Evolutionary conservation across 495 filamentous ascomycete genomes (phyloP).

Genomic region (Podospora didyma): DNA sequence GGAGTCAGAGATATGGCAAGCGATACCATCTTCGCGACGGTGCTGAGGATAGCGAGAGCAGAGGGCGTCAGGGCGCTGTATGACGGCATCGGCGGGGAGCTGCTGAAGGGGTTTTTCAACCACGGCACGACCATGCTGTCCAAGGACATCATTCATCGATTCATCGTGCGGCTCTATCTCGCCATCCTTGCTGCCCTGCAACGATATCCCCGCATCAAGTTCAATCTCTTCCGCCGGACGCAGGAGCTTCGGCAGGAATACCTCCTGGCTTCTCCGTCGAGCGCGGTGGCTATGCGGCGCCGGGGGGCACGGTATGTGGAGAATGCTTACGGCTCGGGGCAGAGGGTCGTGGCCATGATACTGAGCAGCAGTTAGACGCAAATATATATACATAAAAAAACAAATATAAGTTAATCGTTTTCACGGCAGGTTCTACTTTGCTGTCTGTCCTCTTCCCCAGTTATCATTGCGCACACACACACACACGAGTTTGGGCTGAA

Average conservation of each 20-base stretch:
- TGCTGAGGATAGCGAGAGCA: conserved; percentile 56
- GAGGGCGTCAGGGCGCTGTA: conserved; percentile 74
- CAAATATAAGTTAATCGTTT: too few relatives aligned
- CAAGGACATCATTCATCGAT: conserved; percentile 75
- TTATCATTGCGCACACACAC: too few relatives aligned
- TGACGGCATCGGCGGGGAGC: conserved; percentile 69
- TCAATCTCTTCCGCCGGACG: conserved; percentile 12
- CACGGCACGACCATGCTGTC: conserved; percentile 89
- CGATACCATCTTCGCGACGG: conserved; percentile 58
- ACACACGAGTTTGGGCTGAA: too few relatives aligned
- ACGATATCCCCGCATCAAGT: conserved; percentile 14
- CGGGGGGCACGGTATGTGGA: neutral
- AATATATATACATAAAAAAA: neutral
- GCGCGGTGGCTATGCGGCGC: neutral
- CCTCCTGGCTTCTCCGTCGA: neutral
- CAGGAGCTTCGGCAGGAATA: conserved; percentile 1
- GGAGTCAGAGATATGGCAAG: conserved; percentile 10
- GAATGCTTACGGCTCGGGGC: conserved; percentile 8
- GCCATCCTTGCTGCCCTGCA: conserved; percentile 33
- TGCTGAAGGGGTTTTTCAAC: conserved; percentile 80
- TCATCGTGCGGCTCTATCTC: conserved; percentile 67
- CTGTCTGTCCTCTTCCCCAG: too few relatives aligned
- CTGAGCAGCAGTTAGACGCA: neutral
- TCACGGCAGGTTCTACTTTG: too few relatives aligned
- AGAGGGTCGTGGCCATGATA: conserved; percentile 9